Base-by-base conservation (phyloP, 192 early-diverging fungal species). In the Backusella tarrabulga region DNA sequence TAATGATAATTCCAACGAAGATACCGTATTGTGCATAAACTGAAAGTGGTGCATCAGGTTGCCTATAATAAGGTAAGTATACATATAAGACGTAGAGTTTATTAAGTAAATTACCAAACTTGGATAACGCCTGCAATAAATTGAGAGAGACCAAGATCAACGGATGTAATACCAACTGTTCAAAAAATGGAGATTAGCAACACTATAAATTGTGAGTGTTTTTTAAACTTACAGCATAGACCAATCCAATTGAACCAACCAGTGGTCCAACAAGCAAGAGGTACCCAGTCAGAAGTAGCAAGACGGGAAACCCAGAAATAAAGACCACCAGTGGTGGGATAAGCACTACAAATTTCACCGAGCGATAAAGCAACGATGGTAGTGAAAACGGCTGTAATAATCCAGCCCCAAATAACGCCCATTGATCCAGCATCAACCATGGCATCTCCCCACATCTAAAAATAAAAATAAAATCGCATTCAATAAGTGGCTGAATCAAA, bases 201-300 rank as follows among this genome's bases (percentile, higher is more conserved):
- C 6, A 26, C 26, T 63, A 63, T 63, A 54, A 21, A 63, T 44
- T 8, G 19, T 56, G 72, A n/a, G 50, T 38, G 17, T 44, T 35
- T 54, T 23, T 35, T 35, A 8, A 32, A 76, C 73, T 34, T 78
- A 77, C 82, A 80, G 70, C 78, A 77, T 78, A 88, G 74, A 54
- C 86, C 86, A 63, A 87, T 68, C 86, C 86, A 87, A 75, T 87
- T 87, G 35, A 72, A 83, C 71, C 85, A 88, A 63, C 87, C 87
- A 46, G 85, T 85, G 34, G 86, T 68, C 87, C 87, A 88, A 26
- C 82, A 85, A 15, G 83, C 83, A 38, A 89, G 77, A 32, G 88
- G 88, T 4, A 84, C 86, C 83, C 83, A 85, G 11, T 83, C 81
- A 23, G 84, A 76, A 12, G 78, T 84, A 4, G 84, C 83, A 17